Base-by-base conservation (phyloP, 2,329 filamentous ascomycete genomes). In the Paraphaeosphaeria sporulosa region DNA sequence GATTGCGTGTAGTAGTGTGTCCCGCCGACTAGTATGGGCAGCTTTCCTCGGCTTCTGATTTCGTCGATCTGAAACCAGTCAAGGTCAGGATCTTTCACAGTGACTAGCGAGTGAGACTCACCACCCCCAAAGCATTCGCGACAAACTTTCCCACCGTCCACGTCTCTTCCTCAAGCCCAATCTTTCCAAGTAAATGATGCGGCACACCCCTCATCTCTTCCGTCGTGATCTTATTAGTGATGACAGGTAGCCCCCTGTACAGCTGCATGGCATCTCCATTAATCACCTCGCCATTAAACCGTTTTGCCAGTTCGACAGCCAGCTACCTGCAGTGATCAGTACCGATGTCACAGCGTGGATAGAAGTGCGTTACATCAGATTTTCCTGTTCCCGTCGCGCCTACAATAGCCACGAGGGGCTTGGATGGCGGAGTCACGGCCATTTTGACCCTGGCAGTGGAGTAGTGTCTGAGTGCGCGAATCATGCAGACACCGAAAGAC, bases 201-300 rank as follows among this genome's bases (percentile, higher is more conserved):
- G 91, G 90, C 12, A 99, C 84, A 10, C 90, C 92, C 62, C 90
- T 86, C 71, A 89, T 89, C 75, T 98, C 94, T 21, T 88, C 84
- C 0, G 74, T 55, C 0, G 91, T 87, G 60, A 98, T 91, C 76
- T 98, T 96, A 78, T 99, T 99, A 27, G 95, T 99, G 68, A 98
- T 94, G 64, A 98, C 90, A 5, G 95, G 93, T 46, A 99, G 82
- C 2, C 95, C 95, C 55, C 87, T 86, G 77, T 99, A 99, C 80
- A 99, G 89, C 76, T 99, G 95, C 93, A 99, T 97, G 42, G 95
- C 95, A 83, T 99, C 95, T 49, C 92, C 92, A 75, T 99, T 99
- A 80, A 99, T 93, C 55, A 99, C 87, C 78, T 99, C 95, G 73
- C 96, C 95, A 77, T 95, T 89, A 79, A 93, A 94, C 23, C 85